Conservation (phyloP, 1,284 basidiomycete species). For the Mycosarcoma mackinlayi region DNA sequence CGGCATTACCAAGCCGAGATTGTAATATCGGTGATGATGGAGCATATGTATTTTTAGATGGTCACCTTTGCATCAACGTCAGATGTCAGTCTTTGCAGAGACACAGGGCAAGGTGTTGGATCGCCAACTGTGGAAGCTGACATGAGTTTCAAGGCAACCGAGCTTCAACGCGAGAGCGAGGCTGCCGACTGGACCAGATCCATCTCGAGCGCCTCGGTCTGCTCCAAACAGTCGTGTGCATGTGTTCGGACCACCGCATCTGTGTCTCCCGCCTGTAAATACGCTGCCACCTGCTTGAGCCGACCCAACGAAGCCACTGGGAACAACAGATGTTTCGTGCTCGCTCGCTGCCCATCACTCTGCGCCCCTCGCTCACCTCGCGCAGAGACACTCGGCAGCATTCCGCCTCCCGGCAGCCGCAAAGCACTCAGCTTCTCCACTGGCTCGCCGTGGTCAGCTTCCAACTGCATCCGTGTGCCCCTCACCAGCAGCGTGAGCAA, state of each 20-base stretch:
- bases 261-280: slow-evolving; percentile 24
- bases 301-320: slow-evolving; percentile 15
- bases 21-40: slow-evolving; percentile 7
- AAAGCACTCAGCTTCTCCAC: slow-evolving; percentile 36
- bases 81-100: neutral
- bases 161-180: slow-evolving; percentile 3
- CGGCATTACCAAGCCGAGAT: slow-evolving; percentile 20
- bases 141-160: no score
- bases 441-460: slow-evolving; percentile 7
- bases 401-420: slow-evolving; percentile 49
- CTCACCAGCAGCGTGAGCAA: slow-evolving; percentile 55
- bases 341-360: neutral
- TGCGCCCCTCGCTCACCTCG: neutral
- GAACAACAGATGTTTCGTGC: slow-evolving; percentile 29
- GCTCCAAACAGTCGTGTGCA: slow-evolving; percentile 47
- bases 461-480: slow-evolving; percentile 49
- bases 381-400: slow-evolving; percentile 29
- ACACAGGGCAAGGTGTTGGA: no score
- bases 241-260: slow-evolving; percentile 55
- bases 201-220: slow-evolving; percentile 23
- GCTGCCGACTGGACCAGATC: slow-evolving; percentile 16
- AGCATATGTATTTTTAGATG: neutral
- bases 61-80: no score
- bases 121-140: no score
- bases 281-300: slow-evolving; percentile 25